Conservation (phyloP, 495 filamentous ascomycete species). For the Physcia stellaris region DNA sequence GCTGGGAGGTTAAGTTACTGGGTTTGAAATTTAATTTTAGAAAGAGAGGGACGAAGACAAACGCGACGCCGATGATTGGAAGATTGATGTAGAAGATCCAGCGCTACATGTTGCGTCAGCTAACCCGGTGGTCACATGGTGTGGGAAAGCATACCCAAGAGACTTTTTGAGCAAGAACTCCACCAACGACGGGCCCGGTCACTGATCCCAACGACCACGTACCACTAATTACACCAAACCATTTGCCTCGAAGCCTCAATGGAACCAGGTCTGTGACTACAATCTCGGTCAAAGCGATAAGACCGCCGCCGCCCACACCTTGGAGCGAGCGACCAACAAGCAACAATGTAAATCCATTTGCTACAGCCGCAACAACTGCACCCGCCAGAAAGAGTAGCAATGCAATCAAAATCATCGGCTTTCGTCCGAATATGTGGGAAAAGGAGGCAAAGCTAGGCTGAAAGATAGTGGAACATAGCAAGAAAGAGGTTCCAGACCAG, state of each 20-base stretch:
- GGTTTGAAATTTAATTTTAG: slow-evolving; percentile 31
- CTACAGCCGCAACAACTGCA: slow-evolving; percentile 21
- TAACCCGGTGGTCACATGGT: neutral
- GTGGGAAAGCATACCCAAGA: slow-evolving; percentile 34
- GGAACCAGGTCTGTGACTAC: slow-evolving; percentile 51
- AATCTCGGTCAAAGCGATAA: slow-evolving; percentile 49
- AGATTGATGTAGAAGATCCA: slow-evolving; percentile 46
- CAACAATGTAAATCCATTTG: slow-evolving; percentile 44
- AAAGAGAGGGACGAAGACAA: slow-evolving; percentile 33
- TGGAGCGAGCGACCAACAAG: slow-evolving; percentile 54
- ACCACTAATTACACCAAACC: slow-evolving; percentile 34
- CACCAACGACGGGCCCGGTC: slow-evolving; percentile 53
- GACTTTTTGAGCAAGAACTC: slow-evolving; percentile 50
- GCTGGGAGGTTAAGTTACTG: slow-evolving; percentile 25
- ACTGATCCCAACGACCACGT: slow-evolving; percentile 58
- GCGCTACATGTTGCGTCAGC: slow-evolving; percentile 16
- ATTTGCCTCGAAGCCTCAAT: slow-evolving; percentile 28
- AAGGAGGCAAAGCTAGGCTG: slow-evolving; percentile 32
- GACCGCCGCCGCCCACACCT: slow-evolving; percentile 59
- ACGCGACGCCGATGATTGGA: slow-evolving; percentile 36
- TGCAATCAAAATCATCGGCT: slow-evolving; percentile 23
- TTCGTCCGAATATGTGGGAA: slow-evolving; percentile 22
- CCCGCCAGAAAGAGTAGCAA: slow-evolving; percentile 19
- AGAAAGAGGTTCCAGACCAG: slow-evolving; percentile 43
- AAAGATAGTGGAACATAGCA: slow-evolving; percentile 37